phyloP scores from a whole-genome alignment of 192 early-diverging fungal species.

The Spizellomyces punctatus region DNA sequence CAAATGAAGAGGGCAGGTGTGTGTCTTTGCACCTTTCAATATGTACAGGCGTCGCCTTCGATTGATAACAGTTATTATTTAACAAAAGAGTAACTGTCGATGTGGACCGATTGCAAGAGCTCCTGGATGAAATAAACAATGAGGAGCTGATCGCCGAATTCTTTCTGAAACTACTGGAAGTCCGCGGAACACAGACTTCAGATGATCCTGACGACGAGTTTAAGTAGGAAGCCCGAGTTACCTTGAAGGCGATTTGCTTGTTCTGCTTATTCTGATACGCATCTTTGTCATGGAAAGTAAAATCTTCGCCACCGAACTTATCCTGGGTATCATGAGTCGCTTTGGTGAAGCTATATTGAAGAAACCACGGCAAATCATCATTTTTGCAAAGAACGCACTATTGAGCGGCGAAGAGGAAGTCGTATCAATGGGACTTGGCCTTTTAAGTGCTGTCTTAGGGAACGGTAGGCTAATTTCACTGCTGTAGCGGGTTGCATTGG shows the following conservation, averaged over 20 bases:
- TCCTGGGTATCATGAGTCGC: constrained; percentile 66
- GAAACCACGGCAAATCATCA: constrained; percentile 74
- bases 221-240: constrained; percentile 22
- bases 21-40: background rate
- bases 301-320: constrained; percentile 46
- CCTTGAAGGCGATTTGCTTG: background rate
- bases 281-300: background rate
- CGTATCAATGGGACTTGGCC: constrained; percentile 18
- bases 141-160: constrained; percentile 67
- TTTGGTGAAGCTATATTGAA: constrained; percentile 76
- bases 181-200: constrained; percentile 61
- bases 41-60: background rate
- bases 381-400: constrained; percentile 33
- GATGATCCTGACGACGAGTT: constrained; percentile 22
- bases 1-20: background rate
- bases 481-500: background rate
- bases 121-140: constrained; percentile 60
- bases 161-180: constrained; percentile 75
- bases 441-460: constrained; percentile 20
- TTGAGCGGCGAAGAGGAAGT: constrained; percentile 28
- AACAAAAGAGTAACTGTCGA: background rate
- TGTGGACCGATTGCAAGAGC: constrained; percentile 60
- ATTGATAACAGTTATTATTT: no score
- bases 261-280: background rate
- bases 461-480: constrained; percentile 16